Evolutionary conservation across 176 grass and related monocot genomes (phyloP), one percentile per base, ranked within the genome.

Genomic region (Eleusine indica): DNA sequence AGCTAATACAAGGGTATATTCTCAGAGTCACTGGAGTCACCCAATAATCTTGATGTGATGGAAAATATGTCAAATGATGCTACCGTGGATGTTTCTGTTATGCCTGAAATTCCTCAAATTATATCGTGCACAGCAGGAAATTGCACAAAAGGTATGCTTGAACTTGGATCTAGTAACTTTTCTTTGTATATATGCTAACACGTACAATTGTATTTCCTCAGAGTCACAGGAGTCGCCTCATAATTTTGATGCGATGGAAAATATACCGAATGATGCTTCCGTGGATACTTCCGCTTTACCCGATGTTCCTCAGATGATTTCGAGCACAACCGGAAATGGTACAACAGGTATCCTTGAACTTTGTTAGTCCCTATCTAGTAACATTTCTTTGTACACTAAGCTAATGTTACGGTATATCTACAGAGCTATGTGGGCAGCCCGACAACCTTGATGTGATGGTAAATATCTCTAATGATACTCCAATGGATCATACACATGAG

Each of bases 101-200:
- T 87, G 47, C 49, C 52, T 76, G 75, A 80, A 30, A 19, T 78
- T 83, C 61, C 68, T 70, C 68, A 87, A 17, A 80, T 83, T 58
- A 66, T 32, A 56, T 35, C 7, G 30, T 44, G 49, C 21, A 67
- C 14, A 78, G 21, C 68, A 87, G 22, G 16, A 80, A 80, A 66
- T 74, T 62, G 37, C 43, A 71, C 17, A 22, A 77, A 75, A 87
- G 92, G 85, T 91, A 87, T 91, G 5, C 16, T 29, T 63, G 67
- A 71, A 49, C 10, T 72, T 22, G 19, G 19, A 22, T 41, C 9
- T 68, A 61, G 8, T 70, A 42, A 42, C 10, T 73, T 60, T 79
- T 42, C 4, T 38, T 75, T 49, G 54, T 47, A 71, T 73, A 60
- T 22, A 37, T 68, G 16, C 40, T 79, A 56, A 86, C 9, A 15